Evolutionary conservation across 306 rosid species (phyloP).

Genomic region (Acacia acuminata): DNA sequence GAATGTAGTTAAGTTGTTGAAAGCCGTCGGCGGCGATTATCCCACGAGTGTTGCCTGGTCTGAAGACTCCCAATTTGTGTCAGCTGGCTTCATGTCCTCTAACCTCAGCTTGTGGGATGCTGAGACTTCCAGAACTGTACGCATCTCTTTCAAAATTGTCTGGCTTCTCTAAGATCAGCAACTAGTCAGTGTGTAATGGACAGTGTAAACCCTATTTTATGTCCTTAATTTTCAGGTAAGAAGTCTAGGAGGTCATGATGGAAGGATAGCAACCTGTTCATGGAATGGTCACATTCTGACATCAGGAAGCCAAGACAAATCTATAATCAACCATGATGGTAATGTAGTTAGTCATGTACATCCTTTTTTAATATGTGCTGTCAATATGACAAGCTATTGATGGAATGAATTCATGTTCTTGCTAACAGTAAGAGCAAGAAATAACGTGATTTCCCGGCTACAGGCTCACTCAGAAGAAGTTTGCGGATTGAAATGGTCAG

Average conservation of each 20-base stretch:
- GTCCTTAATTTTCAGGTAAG: conserved; percentile 49
- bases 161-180: conserved; percentile 12
- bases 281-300: conserved; percentile 73
- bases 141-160: neutral
- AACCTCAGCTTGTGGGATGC: conserved; percentile 69
- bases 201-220: conserved; percentile 1
- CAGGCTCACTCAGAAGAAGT: conserved; percentile 59
- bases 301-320: conserved; percentile 77
- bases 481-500: conserved; percentile 82
- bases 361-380: neutral
- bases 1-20: conserved; percentile 42
- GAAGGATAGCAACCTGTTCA: conserved; percentile 54
- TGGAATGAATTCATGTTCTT: conserved; percentile 10
- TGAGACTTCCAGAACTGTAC: conserved; percentile 63
- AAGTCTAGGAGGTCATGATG: conserved; percentile 50
- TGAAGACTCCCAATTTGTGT: conserved; percentile 46
- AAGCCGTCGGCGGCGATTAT: conserved; percentile 34
- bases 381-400: conserved; percentile 2
- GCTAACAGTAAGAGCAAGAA: conserved; percentile 59
- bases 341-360: neutral
- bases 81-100: conserved; percentile 58
- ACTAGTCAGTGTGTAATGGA: neutral
- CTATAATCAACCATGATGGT: conserved; percentile 76
- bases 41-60: conserved; percentile 77
- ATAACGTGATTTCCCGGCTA: conserved; percentile 42